These are phyloP conservation scores for Emergomyces orientalis DNA, from an alignment of 2,329 filamentous ascomycete genomes.

Conservation along the genomic window DNA sequence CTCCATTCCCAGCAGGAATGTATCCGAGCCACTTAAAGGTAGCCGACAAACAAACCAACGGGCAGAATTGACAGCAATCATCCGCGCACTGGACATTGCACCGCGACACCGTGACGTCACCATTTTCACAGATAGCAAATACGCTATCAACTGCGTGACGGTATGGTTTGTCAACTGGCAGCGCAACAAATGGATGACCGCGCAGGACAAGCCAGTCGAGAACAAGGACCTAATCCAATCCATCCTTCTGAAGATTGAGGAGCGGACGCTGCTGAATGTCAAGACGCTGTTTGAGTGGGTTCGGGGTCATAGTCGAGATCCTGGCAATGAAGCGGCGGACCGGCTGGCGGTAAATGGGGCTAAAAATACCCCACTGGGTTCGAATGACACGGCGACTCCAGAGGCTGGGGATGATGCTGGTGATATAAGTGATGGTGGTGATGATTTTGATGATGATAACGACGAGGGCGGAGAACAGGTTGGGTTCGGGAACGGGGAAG, in stretches of 20 bases:
- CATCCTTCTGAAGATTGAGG: constrained; percentile 61
- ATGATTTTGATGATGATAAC: background rate
- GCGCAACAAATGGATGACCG: constrained; percentile 67
- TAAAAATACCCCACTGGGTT: constrained; percentile 23
- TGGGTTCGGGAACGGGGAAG: background rate
- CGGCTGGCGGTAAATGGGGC: constrained; percentile 62
- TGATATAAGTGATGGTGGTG: constrained; percentile 10
- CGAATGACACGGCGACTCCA: constrained; percentile 17
- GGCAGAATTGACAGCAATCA: constrained; percentile 83
- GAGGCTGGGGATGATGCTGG: constrained; percentile 22
- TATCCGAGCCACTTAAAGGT: constrained; percentile 68
- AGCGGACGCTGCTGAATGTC: constrained; percentile 52
- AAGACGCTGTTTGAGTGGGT: constrained; percentile 74
- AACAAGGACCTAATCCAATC: constrained; percentile 76
- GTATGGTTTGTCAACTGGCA: constrained; percentile 75
- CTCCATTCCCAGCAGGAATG: constrained; percentile 43
- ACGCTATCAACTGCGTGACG: constrained; percentile 81
- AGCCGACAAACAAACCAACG: constrained; percentile 84
- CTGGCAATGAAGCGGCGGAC: constrained; percentile 76
- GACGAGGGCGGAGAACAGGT: background rate
- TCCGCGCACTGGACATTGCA: constrained; percentile 69
- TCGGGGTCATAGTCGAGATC: constrained; percentile 67
- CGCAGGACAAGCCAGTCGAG: constrained; percentile 61
- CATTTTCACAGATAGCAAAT: constrained; percentile 83
- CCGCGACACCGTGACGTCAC: constrained; percentile 58